Conservation (phyloP, 2,329 filamentous ascomycete species). For the Raffaelea albimanens region DNA sequence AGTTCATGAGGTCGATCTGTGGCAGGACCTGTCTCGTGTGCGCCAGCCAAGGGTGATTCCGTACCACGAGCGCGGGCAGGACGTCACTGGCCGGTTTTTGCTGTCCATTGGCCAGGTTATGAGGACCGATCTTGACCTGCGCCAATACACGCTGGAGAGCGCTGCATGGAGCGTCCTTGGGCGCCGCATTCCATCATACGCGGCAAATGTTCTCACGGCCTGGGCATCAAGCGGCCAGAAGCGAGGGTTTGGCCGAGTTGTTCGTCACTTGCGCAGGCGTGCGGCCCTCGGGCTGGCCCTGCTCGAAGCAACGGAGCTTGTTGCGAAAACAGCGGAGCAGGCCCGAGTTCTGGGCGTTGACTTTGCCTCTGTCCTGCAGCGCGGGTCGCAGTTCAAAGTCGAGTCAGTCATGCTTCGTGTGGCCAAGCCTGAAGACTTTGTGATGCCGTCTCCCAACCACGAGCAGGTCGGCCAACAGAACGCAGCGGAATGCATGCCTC, state of each 20-base stretch:
- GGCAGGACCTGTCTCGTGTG: constrained; percentile 84
- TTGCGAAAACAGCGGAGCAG: constrained; percentile 86
- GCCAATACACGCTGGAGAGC: constrained; percentile 96
- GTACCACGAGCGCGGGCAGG: constrained; percentile 51
- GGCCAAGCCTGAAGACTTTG: constrained; percentile 90
- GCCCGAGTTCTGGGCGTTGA: constrained; percentile 87
- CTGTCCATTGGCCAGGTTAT: constrained; percentile 97
- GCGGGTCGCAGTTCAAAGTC: constrained; percentile 96
- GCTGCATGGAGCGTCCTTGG: constrained; percentile 87
- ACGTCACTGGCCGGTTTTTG: constrained; percentile 88
- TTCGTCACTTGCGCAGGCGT: constrained; percentile 69
- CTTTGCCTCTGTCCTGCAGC: constrained; percentile 91
- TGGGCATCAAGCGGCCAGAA: constrained; percentile 70
- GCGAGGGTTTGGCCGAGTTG: constrained; percentile 60
- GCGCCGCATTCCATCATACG: constrained; percentile 78
- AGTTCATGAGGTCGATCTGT: constrained; percentile 79
- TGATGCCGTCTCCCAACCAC: constrained; percentile 79
- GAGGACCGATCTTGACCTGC: constrained; percentile 79
- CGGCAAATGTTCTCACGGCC: constrained; percentile 64
- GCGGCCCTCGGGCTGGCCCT: constrained; percentile 83
- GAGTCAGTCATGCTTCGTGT: constrained; percentile 98
- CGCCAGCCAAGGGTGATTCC: constrained; percentile 6
- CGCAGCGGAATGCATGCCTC: constrained; percentile 81
- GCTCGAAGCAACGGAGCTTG: constrained; percentile 78
- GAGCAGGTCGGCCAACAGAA: constrained; percentile 93